Percentiles rank a stretch among this genome's conserved stretches.
These are phyloP conservation scores for Zancudomyces culisetae DNA, from an alignment of 371 early-diverging fungal species.

Conservation along the genomic window DNA sequence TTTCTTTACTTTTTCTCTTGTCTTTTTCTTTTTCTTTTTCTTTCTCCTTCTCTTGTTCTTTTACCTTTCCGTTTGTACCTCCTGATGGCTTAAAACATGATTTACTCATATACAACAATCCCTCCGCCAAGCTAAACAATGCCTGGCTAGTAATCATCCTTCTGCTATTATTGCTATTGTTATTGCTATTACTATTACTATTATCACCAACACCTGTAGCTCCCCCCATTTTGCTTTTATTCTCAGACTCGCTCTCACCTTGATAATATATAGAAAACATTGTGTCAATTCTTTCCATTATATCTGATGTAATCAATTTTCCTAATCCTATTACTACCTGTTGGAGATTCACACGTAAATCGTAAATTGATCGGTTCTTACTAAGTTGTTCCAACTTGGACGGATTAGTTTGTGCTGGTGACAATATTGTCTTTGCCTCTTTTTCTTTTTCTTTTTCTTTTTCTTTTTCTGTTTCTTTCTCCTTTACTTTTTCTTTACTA, in stretches of 20 bases:
- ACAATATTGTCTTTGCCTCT: background rate
- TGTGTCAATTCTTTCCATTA: conserved; percentile 54
- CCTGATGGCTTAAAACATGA: conserved; percentile 3
- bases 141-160: conserved; percentile 58
- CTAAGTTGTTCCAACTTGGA: conserved; percentile 11
- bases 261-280: conserved; percentile 73
- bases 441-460: background rate
- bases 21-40: background rate
- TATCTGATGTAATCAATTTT: conserved; percentile 53
- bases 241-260: conserved; percentile 49
- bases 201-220: too few relatives aligned
- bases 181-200: too few relatives aligned
- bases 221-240: too few relatives aligned
- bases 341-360: conserved; percentile 43
- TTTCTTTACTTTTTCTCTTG: background rate
- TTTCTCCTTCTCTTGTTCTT: background rate
- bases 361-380: conserved; percentile 19
- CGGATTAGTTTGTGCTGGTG: conserved; percentile 15
- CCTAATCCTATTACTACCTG: conserved; percentile 65
- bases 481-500: background rate
- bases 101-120: conserved; percentile 36
- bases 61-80: background rate
- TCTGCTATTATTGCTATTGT: too few relatives aligned
- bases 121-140: conserved; percentile 72
- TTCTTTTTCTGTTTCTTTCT: background rate